These are phyloP conservation scores for Kluyveromyces lactis DNA, from an alignment of 805 yeast genomes.

Conservation along the genomic window DNA sequence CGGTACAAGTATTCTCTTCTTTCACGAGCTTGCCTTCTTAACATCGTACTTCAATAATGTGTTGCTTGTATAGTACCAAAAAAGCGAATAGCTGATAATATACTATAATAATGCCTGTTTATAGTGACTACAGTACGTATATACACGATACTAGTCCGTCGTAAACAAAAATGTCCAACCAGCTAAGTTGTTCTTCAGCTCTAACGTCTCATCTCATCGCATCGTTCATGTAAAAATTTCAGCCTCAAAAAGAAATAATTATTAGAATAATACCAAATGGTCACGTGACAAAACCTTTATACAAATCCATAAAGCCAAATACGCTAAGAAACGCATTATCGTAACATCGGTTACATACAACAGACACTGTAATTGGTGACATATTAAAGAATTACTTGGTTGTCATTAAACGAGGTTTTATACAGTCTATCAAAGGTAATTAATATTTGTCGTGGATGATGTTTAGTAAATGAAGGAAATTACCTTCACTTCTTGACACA, in stretches of 20 bases:
- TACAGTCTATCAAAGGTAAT: slow-evolving; percentile 1
- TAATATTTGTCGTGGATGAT: neutral
- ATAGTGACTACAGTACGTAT: too few species aligned
- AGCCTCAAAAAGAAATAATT: neutral
- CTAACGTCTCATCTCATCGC: slow-evolving; percentile 1
- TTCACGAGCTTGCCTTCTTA: slow-evolving; percentile 92
- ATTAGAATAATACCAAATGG: neutral
- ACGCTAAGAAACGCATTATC: too few species aligned
- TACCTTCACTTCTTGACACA: slow-evolving; percentile 10
- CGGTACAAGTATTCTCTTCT: slow-evolving; percentile 88
- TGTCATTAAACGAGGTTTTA: neutral
- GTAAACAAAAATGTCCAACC: too few species aligned
- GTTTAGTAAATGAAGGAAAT: neutral
- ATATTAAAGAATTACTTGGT: neutral
- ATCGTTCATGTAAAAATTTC: neutral
- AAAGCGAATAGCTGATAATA: neutral
- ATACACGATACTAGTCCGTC: too few species aligned
- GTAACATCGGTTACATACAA: too few species aligned
- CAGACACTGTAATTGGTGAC: too few species aligned
- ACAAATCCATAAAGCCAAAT: too few species aligned
- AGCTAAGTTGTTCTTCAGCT: too few species aligned
- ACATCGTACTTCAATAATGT: slow-evolving; percentile 31
- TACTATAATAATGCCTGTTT: too few species aligned
- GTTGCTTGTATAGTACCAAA: neutral
- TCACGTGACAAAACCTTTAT: neutral